phyloP scores from a whole-genome alignment of 2,329 filamentous ascomycete species.

The Mycogone perniciosa region DNA sequence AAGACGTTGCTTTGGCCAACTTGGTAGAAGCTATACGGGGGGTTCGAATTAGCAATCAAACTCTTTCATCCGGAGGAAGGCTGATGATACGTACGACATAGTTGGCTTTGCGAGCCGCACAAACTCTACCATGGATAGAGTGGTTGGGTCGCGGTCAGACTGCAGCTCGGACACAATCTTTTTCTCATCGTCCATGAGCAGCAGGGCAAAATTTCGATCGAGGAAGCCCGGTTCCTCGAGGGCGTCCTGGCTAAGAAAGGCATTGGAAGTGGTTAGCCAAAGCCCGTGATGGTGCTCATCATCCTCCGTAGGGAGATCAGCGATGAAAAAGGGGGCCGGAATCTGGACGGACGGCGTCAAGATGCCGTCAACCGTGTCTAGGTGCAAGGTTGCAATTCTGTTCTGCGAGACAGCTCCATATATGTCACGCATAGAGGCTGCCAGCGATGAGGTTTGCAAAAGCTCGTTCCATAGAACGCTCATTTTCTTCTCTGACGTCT shows the following conservation, averaged over 20 bases:
- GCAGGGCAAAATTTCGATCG: constrained; percentile 78
- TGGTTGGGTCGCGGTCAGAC: constrained; percentile 67
- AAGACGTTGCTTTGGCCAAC: constrained; percentile 66
- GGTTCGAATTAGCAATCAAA: not conserved
- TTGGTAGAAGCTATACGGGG: constrained; percentile 50
- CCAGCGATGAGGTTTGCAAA: constrained; percentile 66
- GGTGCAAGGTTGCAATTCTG: constrained; percentile 76
- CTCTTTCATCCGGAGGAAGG: not conserved
- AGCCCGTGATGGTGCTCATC: constrained; percentile 67
- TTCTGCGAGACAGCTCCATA: constrained; percentile 77
- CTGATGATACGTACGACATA: constrained; percentile 43
- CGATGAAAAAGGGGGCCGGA: constrained; percentile 60
- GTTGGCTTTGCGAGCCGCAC: constrained; percentile 67
- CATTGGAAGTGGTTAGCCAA: constrained; percentile 83
- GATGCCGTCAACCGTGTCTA: constrained; percentile 56
- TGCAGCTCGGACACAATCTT: constrained; percentile 69
- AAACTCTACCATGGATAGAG: constrained; percentile 73
- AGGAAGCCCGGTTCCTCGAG: constrained; percentile 61
- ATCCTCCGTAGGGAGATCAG: constrained; percentile 63
- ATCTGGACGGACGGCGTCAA: constrained; percentile 60
- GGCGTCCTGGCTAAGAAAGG: constrained; percentile 62
- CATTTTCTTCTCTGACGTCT: constrained; percentile 48
- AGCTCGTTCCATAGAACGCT: constrained; percentile 64
- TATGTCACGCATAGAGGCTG: constrained; percentile 73
- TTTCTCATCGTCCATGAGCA: constrained; percentile 78